Conservation (phyloP, 1,139 yeast species). For the Debaryomyces sp. region DNA sequence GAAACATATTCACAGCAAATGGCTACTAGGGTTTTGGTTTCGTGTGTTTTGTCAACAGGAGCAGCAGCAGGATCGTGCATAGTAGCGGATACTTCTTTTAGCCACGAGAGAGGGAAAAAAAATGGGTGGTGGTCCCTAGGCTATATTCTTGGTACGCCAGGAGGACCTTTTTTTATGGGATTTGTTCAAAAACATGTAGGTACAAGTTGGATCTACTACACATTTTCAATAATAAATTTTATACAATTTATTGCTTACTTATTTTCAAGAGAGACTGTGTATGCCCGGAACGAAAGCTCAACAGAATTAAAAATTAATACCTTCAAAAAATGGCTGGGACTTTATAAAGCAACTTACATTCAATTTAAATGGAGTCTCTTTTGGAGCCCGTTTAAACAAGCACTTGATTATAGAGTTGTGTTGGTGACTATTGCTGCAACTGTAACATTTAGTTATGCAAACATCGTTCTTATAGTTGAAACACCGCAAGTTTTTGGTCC, state of each 20-base stretch:
- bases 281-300: constrained; percentile 2
- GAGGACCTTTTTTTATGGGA: constrained; percentile 20
- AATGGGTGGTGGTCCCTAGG: constrained; percentile 22
- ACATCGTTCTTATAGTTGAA: constrained; percentile 26
- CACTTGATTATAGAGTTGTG: constrained; percentile 13
- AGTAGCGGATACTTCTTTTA: constrained; percentile 19
- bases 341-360: constrained; percentile 4
- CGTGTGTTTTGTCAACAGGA: constrained; percentile 16
- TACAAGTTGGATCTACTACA: constrained; percentile 16
- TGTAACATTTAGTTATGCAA: constrained; percentile 25
- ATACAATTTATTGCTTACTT: constrained; percentile 15
- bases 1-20: constrained; percentile 18
- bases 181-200: constrained; percentile 11
- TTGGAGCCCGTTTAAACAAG: constrained; percentile 18
- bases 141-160: constrained; percentile 18
- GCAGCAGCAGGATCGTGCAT: constrained; percentile 18
- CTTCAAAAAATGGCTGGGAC: constrained; percentile 9
- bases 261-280: constrained; percentile 17
- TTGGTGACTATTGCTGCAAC: constrained; percentile 23
- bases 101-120: constrained; percentile 19
- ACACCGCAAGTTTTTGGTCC: constrained; percentile 25
- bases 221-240: constrained; percentile 19
- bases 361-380: constrained; percentile 11
- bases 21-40: constrained; percentile 19
- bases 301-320: not conserved